Evolutionary conservation across 352 stramenopile species (phyloP), one percentile per base, ranked within the genome.

Genomic region (Phytophthora melonis): DNA sequence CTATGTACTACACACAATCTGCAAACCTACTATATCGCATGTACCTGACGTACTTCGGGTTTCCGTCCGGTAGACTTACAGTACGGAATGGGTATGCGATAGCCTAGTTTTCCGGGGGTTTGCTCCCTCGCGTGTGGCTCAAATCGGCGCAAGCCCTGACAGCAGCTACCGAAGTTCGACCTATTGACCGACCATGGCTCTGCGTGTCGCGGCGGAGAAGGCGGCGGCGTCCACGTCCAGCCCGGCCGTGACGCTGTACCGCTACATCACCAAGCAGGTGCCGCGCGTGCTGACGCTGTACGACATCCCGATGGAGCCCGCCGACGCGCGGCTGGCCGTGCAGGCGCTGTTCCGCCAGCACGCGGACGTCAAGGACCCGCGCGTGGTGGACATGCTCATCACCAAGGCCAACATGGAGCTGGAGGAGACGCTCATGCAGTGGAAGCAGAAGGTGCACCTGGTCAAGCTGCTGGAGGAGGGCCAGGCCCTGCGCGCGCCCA

Each of bases 391-490:
- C 74, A 98, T 99, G 92, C 86, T 99, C 67, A 93, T 99, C 65
- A 97, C 95, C 60, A 98, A 99, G 83, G 97, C 97, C 60, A 99
- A 99, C 86, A 99, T 99, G 92, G 95, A 98, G 72, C 80, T 99
- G 63, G 97, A 99, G 83, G 97, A 99, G 78, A 99, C 95, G 53
- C 86, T 99, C 69, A 95, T 96, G 92, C 97, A 99, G 83, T 99
- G 98, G 92, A 99, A 99, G 80, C 97, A 99, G 85, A 99, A 98
- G 78, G 88, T 93, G 11, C 97, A 99, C 75, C 84, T 99, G 56
- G 34, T 98, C 16, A 91, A 76, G 81, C 80, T 97, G 77, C 73
- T 97, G 58, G 88, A 97, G 47, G 72, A 78, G 11, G 90, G 82
- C 60, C 62, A 80, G 27, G 78, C 84, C 59, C 84, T 97, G 67